A percentile compares a stretch with the other conserved stretches of the same genome.
These are phyloP conservation scores for Aspergillus steynii DNA, from an alignment of 495 filamentous ascomycete genomes.

Conservation along the genomic window DNA sequence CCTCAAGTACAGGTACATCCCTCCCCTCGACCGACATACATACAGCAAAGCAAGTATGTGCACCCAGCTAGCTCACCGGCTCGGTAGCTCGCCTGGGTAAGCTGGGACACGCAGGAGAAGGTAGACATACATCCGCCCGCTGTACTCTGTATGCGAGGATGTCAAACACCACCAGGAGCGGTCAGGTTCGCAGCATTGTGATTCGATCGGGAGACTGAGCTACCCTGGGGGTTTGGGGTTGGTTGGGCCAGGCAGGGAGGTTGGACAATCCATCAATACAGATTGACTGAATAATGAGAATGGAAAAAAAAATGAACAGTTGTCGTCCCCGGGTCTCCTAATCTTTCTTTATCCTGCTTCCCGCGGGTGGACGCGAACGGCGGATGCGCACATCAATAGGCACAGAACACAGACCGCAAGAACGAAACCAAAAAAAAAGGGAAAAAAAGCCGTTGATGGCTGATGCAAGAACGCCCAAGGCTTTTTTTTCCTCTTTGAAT, in stretches of 20 bases:
- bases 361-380: no score
- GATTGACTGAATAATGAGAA: not conserved
- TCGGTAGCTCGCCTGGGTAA: not conserved
- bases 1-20: constrained; percentile 7
- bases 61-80: no score
- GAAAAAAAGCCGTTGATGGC: constrained; percentile 9
- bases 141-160: constrained; percentile 13
- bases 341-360: not conserved
- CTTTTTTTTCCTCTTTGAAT: not conserved
- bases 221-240: constrained; percentile 6
- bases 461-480: constrained; percentile 19
- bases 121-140: constrained; percentile 13
- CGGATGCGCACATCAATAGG: not conserved
- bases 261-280: constrained; percentile 5
- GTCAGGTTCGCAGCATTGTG: not conserved
- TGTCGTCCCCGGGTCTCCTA: not conserved
- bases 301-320: constrained; percentile 11
- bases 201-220: constrained; percentile 8
- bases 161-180: constrained; percentile 17
- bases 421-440: not conserved
- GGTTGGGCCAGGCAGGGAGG: not conserved
- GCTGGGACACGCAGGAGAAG: not conserved
- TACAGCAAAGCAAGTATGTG: not conserved
- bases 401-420: constrained; percentile 14
- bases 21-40: not conserved